Evolutionary conservation across 1,139 yeast genomes (phyloP).

Genomic region (Diutina siamensis): DNA sequence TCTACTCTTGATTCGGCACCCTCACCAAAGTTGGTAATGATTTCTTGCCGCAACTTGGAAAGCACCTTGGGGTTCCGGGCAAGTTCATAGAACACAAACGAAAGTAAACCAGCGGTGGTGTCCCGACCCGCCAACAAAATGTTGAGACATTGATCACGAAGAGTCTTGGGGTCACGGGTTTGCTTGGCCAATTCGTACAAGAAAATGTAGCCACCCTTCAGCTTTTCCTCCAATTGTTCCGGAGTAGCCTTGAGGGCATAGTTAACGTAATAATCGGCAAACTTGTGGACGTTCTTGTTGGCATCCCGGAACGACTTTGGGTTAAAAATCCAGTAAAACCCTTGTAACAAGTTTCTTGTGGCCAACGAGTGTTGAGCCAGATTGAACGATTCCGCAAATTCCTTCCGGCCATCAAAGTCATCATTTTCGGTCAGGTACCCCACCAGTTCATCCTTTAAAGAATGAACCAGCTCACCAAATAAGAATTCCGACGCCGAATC

Average conservation of each 20-base stretch:
- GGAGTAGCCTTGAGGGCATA: conserved; percentile 12
- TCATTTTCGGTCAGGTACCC: conserved; percentile 1
- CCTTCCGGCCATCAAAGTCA: conserved; percentile 6
- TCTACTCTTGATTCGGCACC: conserved; percentile 20
- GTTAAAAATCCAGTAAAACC: conserved; percentile 9
- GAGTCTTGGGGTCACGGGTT: conserved; percentile 35
- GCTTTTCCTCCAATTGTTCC: conserved; percentile 25
- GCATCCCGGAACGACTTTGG: conserved; percentile 11
- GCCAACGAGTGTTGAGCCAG: conserved; percentile 9
- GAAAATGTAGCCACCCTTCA: conserved; percentile 35
- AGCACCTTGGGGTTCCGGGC: conserved; percentile 34
- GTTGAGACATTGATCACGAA: conserved; percentile 41
- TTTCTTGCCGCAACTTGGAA: conserved; percentile 26
- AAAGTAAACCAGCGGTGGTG: conserved; percentile 45
- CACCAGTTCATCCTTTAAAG: conserved; percentile 7
- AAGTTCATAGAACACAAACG: conserved; percentile 35
- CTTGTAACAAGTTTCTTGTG: conserved; percentile 8
- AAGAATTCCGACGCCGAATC: conserved; percentile 11
- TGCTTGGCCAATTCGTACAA: conserved; percentile 39
- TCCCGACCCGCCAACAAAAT: conserved; percentile 46
- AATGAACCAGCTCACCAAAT: conserved; percentile 11
- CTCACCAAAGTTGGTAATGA: conserved; percentile 25
- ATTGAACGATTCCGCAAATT: conserved; percentile 10
- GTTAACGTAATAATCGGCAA: conserved; percentile 23
- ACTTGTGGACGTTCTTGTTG: conserved; percentile 21